Conservation (phyloP, 1,284 basidiomycete species). For the Heliocybe sulcata region DNA sequence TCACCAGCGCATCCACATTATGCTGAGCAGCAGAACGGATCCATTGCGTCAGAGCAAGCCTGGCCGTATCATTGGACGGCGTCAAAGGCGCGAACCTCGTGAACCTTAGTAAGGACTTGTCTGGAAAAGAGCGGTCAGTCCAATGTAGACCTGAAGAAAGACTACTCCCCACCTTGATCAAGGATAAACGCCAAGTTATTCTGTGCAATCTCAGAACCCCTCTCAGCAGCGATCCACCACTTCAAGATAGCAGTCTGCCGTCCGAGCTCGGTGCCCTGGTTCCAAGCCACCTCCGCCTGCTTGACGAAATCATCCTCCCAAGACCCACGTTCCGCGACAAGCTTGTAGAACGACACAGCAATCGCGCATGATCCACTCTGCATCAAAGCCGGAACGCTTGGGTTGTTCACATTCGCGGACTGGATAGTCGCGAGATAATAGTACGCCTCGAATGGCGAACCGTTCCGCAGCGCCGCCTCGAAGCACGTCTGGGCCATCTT, state of each 20-base stretch:
- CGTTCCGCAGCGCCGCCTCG: constrained; percentile 76
- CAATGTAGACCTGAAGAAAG: not conserved
- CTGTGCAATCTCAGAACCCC: constrained; percentile 89
- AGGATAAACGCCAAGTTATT: constrained; percentile 94
- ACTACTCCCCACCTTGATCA: constrained; percentile 64
- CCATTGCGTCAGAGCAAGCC: constrained; percentile 87
- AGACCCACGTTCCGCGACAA: constrained; percentile 80
- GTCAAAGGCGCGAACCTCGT: constrained; percentile 63
- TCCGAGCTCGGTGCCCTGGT: constrained; percentile 57
- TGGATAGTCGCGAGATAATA: constrained; percentile 86
- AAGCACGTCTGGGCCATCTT: constrained; percentile 64
- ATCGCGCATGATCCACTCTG: constrained; percentile 72
- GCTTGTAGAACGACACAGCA: constrained; percentile 86
- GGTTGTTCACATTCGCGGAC: constrained; percentile 21
- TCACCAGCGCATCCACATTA: constrained; percentile 93
- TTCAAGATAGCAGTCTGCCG: constrained; percentile 77
- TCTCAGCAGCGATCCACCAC: constrained; percentile 93
- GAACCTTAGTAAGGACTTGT: constrained; percentile 65
- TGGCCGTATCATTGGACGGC: constrained; percentile 73
- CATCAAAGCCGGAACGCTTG: constrained; percentile 34
- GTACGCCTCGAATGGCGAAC: constrained; percentile 89
- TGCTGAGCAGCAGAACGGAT: constrained; percentile 89
- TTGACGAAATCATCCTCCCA: constrained; percentile 84
- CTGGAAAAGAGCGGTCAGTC: constrained; percentile 26
- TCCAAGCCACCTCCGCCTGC: constrained; percentile 81